Base-by-base conservation (phyloP, 2,329 filamentous ascomycete species). In the Endoconidiophora laricicola region DNA sequence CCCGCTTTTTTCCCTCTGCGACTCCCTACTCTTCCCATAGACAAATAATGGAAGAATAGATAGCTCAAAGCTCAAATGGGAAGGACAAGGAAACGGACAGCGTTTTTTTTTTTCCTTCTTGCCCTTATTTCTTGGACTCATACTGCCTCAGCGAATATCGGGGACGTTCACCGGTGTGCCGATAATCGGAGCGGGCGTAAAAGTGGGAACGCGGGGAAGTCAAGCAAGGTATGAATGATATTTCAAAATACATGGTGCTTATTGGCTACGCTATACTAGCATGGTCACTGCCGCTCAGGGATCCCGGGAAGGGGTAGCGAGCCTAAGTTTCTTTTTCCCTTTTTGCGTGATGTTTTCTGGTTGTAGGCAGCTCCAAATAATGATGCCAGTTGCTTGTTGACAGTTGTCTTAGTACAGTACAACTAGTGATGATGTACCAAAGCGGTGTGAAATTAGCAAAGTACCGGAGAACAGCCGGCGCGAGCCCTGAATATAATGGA, bases 141-240 rank as follows among this genome's bases (percentile, higher is more conserved):
- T 24, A 26, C 18, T 44, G 29, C 29, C 23, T 23, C 42, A 48
- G 46, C 46, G 46, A 48, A 42, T 18, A 42, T 48, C 46, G 46
- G 46, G 46, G 37, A 20, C 7, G n/a, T 18, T 20, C 20, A 22
- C 39, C 46, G 46, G 33, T 26, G n/a, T 40, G 46, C 46, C 46
- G 46, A 48, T 48, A 26, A 48, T 48, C 46, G 46, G 46, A 48
- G 39, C 46, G 46, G 46, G 37, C 39, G 22, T 41, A 48, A 42
- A 42, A 48, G 46, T 48, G 46, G 46, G 18, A 20, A 48, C 46
- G 46, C 39, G 46, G 46, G 46, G 46, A 48, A 48, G 39, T n/a
- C 39, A 48, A 29, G 12, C 39, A 48, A 29, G 12, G 37, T n/a
- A 48, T 29, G 16, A 18, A 18, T 18, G 39, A 16, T n/a, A 48